These are phyloP conservation scores for Solanum sitiens DNA, from an alignment of 257 asterid genomes.

Conservation along the genomic window DNA sequence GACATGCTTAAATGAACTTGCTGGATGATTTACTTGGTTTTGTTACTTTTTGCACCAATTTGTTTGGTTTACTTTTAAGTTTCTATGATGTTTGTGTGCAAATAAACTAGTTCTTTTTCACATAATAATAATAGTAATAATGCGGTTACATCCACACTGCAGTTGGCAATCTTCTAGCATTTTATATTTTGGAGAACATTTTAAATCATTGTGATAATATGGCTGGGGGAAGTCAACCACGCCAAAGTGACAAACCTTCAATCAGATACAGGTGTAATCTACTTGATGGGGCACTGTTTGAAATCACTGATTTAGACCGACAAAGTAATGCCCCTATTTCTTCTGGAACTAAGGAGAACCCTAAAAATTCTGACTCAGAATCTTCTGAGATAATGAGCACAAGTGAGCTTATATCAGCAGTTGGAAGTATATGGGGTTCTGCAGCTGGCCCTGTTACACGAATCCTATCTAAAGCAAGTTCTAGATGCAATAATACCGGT, in stretches of 20 bases:
- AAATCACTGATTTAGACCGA: slow-evolving; percentile 25
- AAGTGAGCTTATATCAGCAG: slow-evolving; percentile 56
- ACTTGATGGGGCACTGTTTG: slow-evolving; percentile 28
- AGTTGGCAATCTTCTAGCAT: background rate
- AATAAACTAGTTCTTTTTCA: background rate
- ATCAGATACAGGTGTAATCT: slow-evolving; percentile 30
- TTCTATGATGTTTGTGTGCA: background rate
- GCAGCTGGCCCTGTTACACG: slow-evolving; percentile 51
- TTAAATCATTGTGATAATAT: slow-evolving; percentile 10
- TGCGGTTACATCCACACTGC: background rate
- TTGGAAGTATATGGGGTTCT: slow-evolving; percentile 43
- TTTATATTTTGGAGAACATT: background rate
- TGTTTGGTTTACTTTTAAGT: background rate
- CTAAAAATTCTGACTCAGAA: slow-evolving; percentile 14
- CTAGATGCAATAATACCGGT: slow-evolving; percentile 14
- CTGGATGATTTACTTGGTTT: background rate
- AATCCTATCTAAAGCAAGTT: slow-evolving; percentile 28
- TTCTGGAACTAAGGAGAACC: slow-evolving; percentile 23
- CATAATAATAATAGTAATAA: background rate
- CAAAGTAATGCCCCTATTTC: slow-evolving; percentile 11
- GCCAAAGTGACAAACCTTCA: slow-evolving; percentile 29
- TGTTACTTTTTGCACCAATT: background rate
- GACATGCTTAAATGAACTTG: background rate
- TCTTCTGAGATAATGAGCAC: slow-evolving; percentile 50
- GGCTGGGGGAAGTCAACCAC: slow-evolving; percentile 30